Base-by-base conservation (phyloP, 2,329 filamentous ascomycete species). In the Verticillium longisporum region DNA sequence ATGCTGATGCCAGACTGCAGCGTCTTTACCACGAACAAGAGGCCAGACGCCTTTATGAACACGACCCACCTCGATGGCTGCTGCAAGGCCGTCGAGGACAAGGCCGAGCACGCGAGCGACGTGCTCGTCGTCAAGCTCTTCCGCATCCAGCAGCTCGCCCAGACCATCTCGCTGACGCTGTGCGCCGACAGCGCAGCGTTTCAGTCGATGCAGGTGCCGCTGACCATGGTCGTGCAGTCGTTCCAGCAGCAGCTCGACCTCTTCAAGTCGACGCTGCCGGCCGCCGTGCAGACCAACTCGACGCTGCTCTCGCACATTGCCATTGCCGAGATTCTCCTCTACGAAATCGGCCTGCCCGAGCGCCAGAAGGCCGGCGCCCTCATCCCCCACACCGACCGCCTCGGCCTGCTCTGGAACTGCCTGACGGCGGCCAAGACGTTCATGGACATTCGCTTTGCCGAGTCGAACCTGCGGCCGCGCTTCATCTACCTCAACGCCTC, bases 41-140 rank as follows among this genome's bases (percentile, higher is more conserved):
- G 77, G 18, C 75, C 76, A 0, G 80, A 83, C 64, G 73, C 75
- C 0, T 73, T 83, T 57, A 79, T 82, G 77, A 77, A 76, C 64
- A 77, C 77, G 0, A 68, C 72, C 1, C 75, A 77, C 41, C 68
- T 82, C 0, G 76, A 80, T 18, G 70, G 67, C 0, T 82, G 77
- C 68, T 78, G 75, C 68, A 70, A 67, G 10, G 71, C 76, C 10
- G 72, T 83, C 9, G 74, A 78, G 59, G 67, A 69, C n/a, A 72
- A 70, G 14, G 75, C 72, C 65, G 77, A 81, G 61, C 73, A 73
- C 50, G 72, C 76, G 0, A 77, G 75, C 0, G 81, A 83, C 58
- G 69, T 74, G 54, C 73, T 78, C 5, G 69, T 81, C 5, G 71
- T 80, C 11, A 72, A 77, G 60, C 73, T 83, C 4, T 75, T 82